phyloP scores from a whole-genome alignment of 345 rosid species.

The Eucalyptus erythrocorys region DNA sequence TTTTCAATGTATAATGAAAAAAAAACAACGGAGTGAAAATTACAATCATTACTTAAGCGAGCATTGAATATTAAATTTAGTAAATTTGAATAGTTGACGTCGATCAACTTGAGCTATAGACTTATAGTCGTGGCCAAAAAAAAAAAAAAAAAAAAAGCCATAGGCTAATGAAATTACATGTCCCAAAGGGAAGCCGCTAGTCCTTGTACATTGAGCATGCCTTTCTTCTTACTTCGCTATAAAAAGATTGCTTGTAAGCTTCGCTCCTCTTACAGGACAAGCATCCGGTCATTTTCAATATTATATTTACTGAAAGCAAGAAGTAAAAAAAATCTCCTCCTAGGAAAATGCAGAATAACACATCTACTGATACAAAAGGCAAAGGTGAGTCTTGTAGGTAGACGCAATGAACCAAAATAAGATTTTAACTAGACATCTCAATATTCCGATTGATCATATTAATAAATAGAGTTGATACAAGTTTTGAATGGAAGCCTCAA shows the following conservation, averaged over 20 bases:
- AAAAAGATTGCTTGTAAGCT: not conserved
- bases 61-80: not conserved
- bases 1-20: fast-evolving
- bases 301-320: not conserved
- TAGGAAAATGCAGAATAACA: too few relatives aligned
- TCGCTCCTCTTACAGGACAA: not conserved
- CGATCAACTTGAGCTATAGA: not conserved
- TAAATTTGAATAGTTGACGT: not conserved
- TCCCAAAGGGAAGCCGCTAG: not conserved
- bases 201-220: not conserved
- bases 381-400: not conserved
- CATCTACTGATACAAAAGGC: not conserved
- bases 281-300: not conserved
- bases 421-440: fast-evolving
- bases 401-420: not conserved
- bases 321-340: not conserved
- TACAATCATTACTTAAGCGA: not conserved
- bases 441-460: fast-evolving
- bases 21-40: fast-evolving
- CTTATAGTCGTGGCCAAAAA: not conserved
- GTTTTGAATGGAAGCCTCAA: not conserved
- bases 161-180: not conserved
- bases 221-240: not conserved
- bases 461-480: not conserved
- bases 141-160: too few relatives aligned